Evolutionary conservation across 306 rosid species (phyloP).

Genomic region (Elaeagnus macrophylla): DNA sequence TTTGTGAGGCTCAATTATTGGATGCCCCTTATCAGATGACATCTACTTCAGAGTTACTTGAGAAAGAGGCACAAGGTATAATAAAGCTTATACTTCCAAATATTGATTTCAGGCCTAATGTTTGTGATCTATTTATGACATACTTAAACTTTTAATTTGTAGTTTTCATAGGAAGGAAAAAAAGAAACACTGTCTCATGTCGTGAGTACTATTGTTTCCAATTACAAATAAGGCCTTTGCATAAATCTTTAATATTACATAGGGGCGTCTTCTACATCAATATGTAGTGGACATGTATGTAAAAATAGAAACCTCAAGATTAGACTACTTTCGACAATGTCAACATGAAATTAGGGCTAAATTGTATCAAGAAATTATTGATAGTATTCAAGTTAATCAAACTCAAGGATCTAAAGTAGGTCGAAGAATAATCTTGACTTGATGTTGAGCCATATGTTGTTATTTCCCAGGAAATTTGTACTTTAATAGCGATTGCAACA

Average conservation of each 20-base stretch:
- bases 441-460: too few relatives aligned
- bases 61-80: too few relatives aligned
- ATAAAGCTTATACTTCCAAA: too few relatives aligned
- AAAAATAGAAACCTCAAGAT: background rate
- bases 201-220: background rate
- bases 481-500: too few relatives aligned
- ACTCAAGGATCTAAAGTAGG: too few relatives aligned
- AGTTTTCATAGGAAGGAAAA: too few relatives aligned
- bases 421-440: too few relatives aligned
- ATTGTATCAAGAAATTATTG: background rate
- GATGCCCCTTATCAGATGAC: background rate
- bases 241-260: background rate
- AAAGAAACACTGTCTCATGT: background rate
- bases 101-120: too few relatives aligned
- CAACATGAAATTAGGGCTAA: background rate
- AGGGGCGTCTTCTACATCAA: background rate
- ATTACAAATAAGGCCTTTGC: too few relatives aligned
- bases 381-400: background rate
- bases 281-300: conserved; percentile 8
- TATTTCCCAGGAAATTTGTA: too few relatives aligned
- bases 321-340: background rate
- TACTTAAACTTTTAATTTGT: too few relatives aligned
- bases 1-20: background rate
- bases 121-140: too few relatives aligned
- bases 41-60: background rate